These are phyloP conservation scores for Alternaria novae-zelandiae DNA, from an alignment of 2,329 filamentous ascomycete genomes.

Conservation along the genomic window DNA sequence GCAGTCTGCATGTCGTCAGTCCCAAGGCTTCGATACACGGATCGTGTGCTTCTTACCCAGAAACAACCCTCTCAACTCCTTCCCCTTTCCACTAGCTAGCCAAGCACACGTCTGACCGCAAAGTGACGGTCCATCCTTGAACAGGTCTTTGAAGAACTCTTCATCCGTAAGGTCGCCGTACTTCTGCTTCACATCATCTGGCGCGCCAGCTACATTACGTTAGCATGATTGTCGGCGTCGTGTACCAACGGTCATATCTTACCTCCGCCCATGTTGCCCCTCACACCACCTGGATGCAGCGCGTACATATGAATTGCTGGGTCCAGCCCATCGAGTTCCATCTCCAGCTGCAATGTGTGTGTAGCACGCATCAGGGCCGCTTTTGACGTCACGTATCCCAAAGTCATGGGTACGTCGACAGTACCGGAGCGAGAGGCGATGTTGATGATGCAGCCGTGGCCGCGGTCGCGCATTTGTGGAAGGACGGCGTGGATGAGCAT, in stretches of 20 bases:
- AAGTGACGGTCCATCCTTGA: constrained; percentile 35
- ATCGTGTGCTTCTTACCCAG: constrained; percentile 19
- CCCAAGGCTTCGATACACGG: fast-evolving
- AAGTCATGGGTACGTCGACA: constrained; percentile 40
- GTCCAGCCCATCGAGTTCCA: constrained; percentile 36
- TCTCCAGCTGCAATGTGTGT: constrained; percentile 39
- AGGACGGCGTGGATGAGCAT: constrained; percentile 34
- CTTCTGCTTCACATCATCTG: constrained; percentile 33
- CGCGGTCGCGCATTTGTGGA: constrained; percentile 29
- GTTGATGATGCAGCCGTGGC: constrained; percentile 41
- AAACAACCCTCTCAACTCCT: constrained; percentile 35
- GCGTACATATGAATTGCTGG: constrained; percentile 38
- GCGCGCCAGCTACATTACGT: constrained; percentile 21
- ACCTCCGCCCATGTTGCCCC: constrained; percentile 35
- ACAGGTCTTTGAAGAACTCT: constrained; percentile 31
- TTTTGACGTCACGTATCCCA: constrained; percentile 38
- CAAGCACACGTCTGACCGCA: constrained; percentile 43
- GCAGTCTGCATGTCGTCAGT: constrained; percentile 24
- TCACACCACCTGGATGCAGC: constrained; percentile 41
- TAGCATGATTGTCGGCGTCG: not conserved
- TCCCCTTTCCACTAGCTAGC: constrained; percentile 35
- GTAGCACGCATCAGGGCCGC: constrained; percentile 38
- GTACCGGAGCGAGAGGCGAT: constrained; percentile 38
- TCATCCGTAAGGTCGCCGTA: constrained; percentile 37
- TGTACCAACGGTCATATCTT: not conserved